Evolutionary conservation across 1,139 yeast species (phyloP).

Genomic region (Citeromyces siamensis): DNA sequence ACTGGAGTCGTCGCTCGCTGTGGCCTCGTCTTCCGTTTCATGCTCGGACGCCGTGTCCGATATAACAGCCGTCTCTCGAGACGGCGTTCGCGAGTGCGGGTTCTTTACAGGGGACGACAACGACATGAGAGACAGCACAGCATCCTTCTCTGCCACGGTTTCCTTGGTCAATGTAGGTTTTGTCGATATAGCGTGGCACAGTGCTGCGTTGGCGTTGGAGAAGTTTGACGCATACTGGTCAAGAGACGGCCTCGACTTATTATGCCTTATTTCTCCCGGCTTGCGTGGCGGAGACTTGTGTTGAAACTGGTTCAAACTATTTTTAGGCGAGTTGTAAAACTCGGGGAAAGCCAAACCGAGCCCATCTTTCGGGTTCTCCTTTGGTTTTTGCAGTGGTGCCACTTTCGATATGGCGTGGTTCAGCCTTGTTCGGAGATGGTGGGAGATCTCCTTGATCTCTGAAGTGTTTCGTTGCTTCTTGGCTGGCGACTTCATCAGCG

Average conservation of each 20-base stretch:
- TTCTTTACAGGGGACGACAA: conserved; percentile 20
- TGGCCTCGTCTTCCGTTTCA: conserved; percentile 2
- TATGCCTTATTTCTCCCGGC: background rate
- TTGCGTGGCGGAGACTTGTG: conserved; percentile 2
- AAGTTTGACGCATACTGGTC: conserved; percentile 2
- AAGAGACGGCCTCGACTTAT: conserved; percentile 2
- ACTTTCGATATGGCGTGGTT: conserved; percentile 21
- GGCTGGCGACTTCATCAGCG: conserved; percentile 11
- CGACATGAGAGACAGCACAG: conserved; percentile 20
- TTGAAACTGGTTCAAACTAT: background rate
- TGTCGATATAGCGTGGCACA: background rate
- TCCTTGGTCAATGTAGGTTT: background rate
- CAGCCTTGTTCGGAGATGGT: conserved; percentile 19
- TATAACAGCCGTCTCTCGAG: conserved; percentile 1
- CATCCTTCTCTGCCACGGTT: conserved; percentile 17
- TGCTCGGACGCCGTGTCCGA: conserved; percentile 2
- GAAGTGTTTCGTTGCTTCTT: conserved; percentile 15
- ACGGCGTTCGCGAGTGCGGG: conserved; percentile 3
- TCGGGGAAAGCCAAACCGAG: conserved; percentile 1
- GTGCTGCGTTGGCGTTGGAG: conserved; percentile 2
- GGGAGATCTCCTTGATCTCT: conserved; percentile 20
- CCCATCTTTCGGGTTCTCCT: background rate
- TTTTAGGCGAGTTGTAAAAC: conserved; percentile 3
- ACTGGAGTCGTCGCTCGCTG: background rate
- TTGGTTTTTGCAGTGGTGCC: too few species aligned